Base-by-base conservation (phyloP, 495 filamentous ascomycete species). In the Neurospora sp. region DNA sequence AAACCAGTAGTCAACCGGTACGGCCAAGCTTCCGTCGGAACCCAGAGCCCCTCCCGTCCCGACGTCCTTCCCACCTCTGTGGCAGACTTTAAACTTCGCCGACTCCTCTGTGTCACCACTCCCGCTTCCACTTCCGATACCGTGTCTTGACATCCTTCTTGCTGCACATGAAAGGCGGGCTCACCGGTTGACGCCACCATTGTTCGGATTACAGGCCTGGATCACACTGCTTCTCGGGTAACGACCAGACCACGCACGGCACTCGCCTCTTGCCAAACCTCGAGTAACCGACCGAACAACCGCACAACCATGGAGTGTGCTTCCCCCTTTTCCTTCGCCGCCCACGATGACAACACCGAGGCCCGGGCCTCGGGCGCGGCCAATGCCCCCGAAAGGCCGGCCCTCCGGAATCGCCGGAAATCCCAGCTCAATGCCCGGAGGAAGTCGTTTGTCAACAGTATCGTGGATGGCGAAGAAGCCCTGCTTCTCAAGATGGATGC, bases 401-500 rank as follows among this genome's bases (percentile, higher is more conserved):
- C 42, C 8, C 72, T 69, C 42, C 76, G 83, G 62, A 84, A 86
- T 72, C 85, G 91, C 31, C 83, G 90, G 66, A 91, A 92, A 79
- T 94, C 92, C 24, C 90, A 89, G 54, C 90, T 89, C 73, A 81
- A 87, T 71, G 85, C 88, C 28, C 82, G 84, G 75, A 79, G 84
- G 72, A 86, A 89, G 36, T 93, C 91, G 34, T 83, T 90, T 73
- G 89, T 90, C 70, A 89, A 90, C 74, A 88, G 91, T 76, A 86
- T 90, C 73, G 83, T 88, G 80, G 86, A 89, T 17, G 82, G 83
- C 9, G 87, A 89, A 43, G 92, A 94, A 72, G 87, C 88, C 3
- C 83, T 93, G 28, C 87, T 92, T 66, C 82, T 94, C 42, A 88
- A 87, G 82, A 71, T 81, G 71, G 95, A 98, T 81, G 86, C 94